Evolutionary conservation across 352 stramenopile species (phyloP).

Genomic region (Phytophthora kernoviae): DNA sequence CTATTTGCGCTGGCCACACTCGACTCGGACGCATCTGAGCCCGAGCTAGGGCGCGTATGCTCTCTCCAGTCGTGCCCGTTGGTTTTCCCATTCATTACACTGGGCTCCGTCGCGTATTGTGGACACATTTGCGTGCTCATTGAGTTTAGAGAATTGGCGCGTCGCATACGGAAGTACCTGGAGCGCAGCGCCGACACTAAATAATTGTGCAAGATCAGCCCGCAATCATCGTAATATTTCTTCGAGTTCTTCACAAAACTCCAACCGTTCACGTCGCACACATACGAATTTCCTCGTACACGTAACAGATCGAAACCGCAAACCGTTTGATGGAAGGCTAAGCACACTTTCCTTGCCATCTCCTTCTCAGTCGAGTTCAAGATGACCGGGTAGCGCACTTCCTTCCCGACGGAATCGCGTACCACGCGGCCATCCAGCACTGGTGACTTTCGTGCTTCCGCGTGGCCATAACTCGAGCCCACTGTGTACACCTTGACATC

Average conservation of each 20-base stretch:
- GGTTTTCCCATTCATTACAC: slow-evolving; percentile 15
- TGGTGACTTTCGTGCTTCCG: slow-evolving; percentile 98
- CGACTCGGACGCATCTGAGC: slow-evolving; percentile 71
- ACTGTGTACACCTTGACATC: slow-evolving; percentile 99
- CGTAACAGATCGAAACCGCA: slow-evolving; percentile 99
- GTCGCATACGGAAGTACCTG: slow-evolving; percentile 76
- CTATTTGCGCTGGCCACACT: slow-evolving; percentile 69
- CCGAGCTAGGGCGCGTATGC: slow-evolving; percentile 59
- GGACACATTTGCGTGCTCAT: slow-evolving; percentile 71
- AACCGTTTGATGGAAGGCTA: slow-evolving; percentile 98
- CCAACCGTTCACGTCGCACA: slow-evolving; percentile 99
- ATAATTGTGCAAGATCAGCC: slow-evolving; percentile 94
- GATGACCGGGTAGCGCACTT: slow-evolving; percentile 99
- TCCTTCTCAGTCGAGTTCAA: slow-evolving; percentile 98
- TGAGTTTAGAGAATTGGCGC: slow-evolving; percentile 53
- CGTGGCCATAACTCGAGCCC: slow-evolving; percentile 98
- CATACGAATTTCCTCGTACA: slow-evolving; percentile 92
- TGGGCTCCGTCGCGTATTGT: slow-evolving; percentile 77
- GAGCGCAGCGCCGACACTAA: slow-evolving; percentile 81
- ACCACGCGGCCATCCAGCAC: slow-evolving; percentile 95
- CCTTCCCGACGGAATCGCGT: slow-evolving; percentile 97
- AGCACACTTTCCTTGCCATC: slow-evolving; percentile 94
- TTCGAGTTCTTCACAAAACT: slow-evolving; percentile 98
- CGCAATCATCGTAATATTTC: slow-evolving; percentile 99
- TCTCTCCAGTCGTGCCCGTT: slow-evolving; percentile 31